Evolutionary conservation across 768 basidiomycete species (phyloP), one percentile per base, ranked within the genome.

Genomic region (Leccinellum rugosiceps): DNA sequence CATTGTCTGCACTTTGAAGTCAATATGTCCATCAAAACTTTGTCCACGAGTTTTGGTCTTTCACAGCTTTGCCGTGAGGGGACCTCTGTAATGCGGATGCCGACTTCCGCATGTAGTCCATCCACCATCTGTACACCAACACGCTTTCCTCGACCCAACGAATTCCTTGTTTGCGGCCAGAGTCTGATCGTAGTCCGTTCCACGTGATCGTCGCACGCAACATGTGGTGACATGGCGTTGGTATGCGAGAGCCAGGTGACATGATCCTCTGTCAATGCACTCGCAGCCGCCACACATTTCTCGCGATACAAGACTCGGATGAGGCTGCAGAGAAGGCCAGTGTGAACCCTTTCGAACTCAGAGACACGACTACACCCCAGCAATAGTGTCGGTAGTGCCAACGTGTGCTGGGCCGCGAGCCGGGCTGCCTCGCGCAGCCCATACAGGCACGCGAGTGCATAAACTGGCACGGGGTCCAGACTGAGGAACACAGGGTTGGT

Each of bases 101-200:
- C n/a, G 62, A 56, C 56, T 53, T 62, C n/a, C 11, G 59, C 62
- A 59, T 58, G 28, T 60, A 66, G 17, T 60, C 47, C 1, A 35
- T 0, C 64, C 61, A 65, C 65, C 58, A 66, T 1, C 0, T 35
- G 31, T 66, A 58, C 46, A 56, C 53, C 1, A 21, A n/a, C 9
- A 55, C 9, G 52, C 4, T n/a, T n/a, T n/a, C n/a, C n/a, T n/a
- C n/a, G 2, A 0, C n/a, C n/a, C n/a, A n/a, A n/a, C n/a, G n/a
- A n/a, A n/a, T n/a, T 0, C n/a, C n/a, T 25, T 63, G 55, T 26
- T 11, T 9, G 1, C 4, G 30, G 8, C 30, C 6, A 50, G 30
- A 30, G 6, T 30, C 9, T 30, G 30, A 28, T n/a, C n/a, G n/a
- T n/a, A n/a, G n/a, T n/a, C n/a, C n/a, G n/a, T n/a, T n/a, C n/a